Evolutionary conservation across 192 early-diverging fungal species (phyloP), one percentile per base, ranked within the genome.

Genomic region (Podila minutissima): DNA sequence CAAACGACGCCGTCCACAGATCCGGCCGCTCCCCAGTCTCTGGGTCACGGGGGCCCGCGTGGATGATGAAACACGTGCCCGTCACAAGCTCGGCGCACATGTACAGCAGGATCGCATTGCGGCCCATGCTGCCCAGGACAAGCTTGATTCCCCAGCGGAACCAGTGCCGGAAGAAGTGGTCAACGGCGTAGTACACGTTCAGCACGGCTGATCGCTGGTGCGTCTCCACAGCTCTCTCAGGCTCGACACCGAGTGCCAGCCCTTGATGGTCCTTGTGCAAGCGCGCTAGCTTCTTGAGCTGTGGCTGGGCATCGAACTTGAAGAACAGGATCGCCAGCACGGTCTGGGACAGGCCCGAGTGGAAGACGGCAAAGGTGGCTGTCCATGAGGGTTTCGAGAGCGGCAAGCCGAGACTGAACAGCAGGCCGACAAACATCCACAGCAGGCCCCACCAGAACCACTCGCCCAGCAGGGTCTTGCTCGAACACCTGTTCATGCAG

Each of bases 301-400:
- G 72, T 4, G 77, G 77, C n/a, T 69, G 69, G 5, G 75, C 74
- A 62, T 89, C 86, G 48, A 81, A 84, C 58, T 76, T 69, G 69
- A 74, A 85, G 67, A 83, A 85, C 33, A 66, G n/a, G n/a, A 72
- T 57, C 3, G 74, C 62, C 10, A 89, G 62, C 17, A 82, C 51
- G 35, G 72, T 72, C 37, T 82, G 65, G n/a, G 84, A 81, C 35
- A 86, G 26, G 10, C 70, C 83, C 0, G 82, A 61, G 8, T 71
- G 60, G 13, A 88, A 33, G n/a, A 88, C 60, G 9, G 83, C 83
- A 69, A 83, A 90, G 1, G 82, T 83, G 4, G 87, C 88, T 0
- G 88, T 90, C 89, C 89, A 90, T n/a, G 88, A 74, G 31, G 82
- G 76, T 63, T 90, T 90, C 70, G 82, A 84, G 4, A 90, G 57